Base-by-base conservation (phyloP, 257 asterid genomes). In the Buddleja alternifolia region DNA sequence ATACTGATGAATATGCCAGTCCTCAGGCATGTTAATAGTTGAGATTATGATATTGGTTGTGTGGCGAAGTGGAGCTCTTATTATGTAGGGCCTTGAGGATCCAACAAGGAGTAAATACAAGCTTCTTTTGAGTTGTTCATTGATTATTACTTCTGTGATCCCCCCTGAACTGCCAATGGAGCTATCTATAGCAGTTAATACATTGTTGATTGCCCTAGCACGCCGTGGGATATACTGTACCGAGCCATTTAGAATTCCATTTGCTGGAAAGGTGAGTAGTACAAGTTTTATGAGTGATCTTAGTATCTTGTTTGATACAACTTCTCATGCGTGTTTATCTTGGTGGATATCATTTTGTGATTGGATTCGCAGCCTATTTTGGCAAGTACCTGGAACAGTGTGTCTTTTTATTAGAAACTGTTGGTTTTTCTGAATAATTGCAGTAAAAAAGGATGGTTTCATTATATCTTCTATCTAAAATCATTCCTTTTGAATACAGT, bases 121-220 rank as follows among this genome's bases (percentile, higher is more conserved):
- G 83, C 97, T 94, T 69, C 67, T 91, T 77, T 80, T 94, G 79
- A 94, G 97, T 70, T 94, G 99, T 80, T 90, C 97, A 29, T 80
- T 94, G 83, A 94, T 94, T 66, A 91, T 94, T 71, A 94, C 99
- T 64, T 91, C 97, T 36, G 99, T 94, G 66, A 94, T 94, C 70
- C 99, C 99, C 8, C 99, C 99, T 56, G 97, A 94, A 85, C 86
- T 94, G 73, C 99, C 99, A 45, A 91, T 94, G 99, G 99, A 94
- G 77, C 81, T 94, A 68, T 94, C 99, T 12, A 94, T 94, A 74
- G 99, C 99, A 60, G 99, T 94, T 78, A 94, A 94, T 80, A 91
- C 99, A 45, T 94, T 97, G 11, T 81, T 94, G 85, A 94, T 94
- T 88, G 97, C 97, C 47, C 80, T 94, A 66, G 99, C 96, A 51